Conservation (phyloP, 331 rosid genomes). For the Quercus lobata region DNA sequence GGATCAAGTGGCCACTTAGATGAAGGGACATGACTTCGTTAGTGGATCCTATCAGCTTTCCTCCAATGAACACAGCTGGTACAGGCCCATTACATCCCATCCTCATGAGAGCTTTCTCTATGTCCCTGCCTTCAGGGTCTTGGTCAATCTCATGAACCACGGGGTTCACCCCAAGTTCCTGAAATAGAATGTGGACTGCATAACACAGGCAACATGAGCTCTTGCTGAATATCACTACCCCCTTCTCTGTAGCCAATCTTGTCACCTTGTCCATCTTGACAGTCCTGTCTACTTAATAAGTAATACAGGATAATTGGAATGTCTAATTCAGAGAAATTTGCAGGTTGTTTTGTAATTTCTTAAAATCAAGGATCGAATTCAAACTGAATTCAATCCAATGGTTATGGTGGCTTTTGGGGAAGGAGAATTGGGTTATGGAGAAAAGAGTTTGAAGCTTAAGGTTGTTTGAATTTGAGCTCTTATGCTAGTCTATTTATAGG, state of each 20-base stretch:
- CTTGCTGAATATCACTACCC: conserved; percentile 94
- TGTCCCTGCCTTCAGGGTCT: conserved; percentile 84
- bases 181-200: conserved; percentile 72
- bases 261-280: conserved; percentile 78
- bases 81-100: conserved; percentile 65
- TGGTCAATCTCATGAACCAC: conserved; percentile 70
- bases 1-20: conserved; percentile 68
- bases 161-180: conserved; percentile 61
- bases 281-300: conserved; percentile 14
- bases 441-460: conserved; percentile 35
- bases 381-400: conserved; percentile 58
- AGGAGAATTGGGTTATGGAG: conserved; percentile 29
- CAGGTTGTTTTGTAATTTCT: conserved; percentile 32
- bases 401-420: conserved; percentile 36
- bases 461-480: conserved; percentile 45
- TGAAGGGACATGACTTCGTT: conserved; percentile 98
- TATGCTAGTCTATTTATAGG: conserved; percentile 74
- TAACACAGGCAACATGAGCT: conserved; percentile 91
- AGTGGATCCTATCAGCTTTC: conserved; percentile 80
- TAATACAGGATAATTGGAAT: neutral
- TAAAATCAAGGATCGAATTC: conserved; percentile 63
- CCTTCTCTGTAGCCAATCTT: conserved; percentile 71
- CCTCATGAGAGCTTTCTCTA: conserved; percentile 81
- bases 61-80: conserved; percentile 94
- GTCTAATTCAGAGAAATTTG: neutral